These are phyloP conservation scores for Dalbergia cultrata DNA, from an alignment of 306 rosid genomes.

Conservation along the genomic window DNA sequence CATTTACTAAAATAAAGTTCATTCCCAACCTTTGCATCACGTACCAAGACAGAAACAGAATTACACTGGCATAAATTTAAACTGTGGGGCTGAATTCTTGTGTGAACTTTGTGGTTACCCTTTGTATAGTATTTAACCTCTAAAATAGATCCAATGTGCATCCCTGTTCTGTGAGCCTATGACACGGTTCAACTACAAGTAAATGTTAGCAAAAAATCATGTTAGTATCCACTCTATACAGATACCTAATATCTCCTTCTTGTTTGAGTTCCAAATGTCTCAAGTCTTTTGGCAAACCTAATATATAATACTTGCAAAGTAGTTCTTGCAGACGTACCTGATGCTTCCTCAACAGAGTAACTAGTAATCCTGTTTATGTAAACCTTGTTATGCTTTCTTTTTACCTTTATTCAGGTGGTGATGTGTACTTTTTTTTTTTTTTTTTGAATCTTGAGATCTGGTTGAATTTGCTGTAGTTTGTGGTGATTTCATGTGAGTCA, in stretches of 20 bases:
- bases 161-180: slow-evolving; percentile 5
- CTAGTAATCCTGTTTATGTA: slow-evolving; percentile 3
- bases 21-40: neutral
- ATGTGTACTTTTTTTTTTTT: neutral
- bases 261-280: slow-evolving; percentile 25
- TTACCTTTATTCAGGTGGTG: slow-evolving; percentile 21
- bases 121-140: neutral
- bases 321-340: slow-evolving; percentile 33
- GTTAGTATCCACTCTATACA: slow-evolving; percentile 13
- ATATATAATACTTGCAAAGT: slow-evolving; percentile 14
- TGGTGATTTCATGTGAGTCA: slow-evolving; percentile 34
- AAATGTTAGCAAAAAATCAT: neutral
- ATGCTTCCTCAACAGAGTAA: slow-evolving; percentile 27
- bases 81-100: neutral
- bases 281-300: neutral
- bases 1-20: neutral
- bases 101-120: slow-evolving; percentile 16
- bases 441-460: neutral
- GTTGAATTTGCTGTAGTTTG: slow-evolving; percentile 36
- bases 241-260: neutral
- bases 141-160: neutral
- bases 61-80: neutral
- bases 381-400: slow-evolving; percentile 20
- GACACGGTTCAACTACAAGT: slow-evolving; percentile 27
- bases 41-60: neutral